Evolutionary conservation across 768 basidiomycete species (phyloP), one percentile per base, ranked within the genome.

Genomic region (Termitomyces sp.): DNA sequence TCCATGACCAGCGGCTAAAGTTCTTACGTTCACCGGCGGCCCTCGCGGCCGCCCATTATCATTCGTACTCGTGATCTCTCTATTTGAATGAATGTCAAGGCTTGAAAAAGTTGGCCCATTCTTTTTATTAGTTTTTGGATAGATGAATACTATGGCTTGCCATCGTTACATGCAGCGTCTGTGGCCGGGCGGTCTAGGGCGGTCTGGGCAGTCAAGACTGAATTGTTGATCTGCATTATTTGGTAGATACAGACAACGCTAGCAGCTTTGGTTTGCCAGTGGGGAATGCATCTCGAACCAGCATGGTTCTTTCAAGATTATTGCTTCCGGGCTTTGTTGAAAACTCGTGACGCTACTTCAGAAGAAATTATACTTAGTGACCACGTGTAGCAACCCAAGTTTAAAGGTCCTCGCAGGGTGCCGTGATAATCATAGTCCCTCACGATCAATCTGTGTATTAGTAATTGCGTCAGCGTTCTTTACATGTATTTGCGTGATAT

Each of bases 1-100:
- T 26, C 51, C 58, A 44, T 61, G 55, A 57, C 63, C 60, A 56
- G 60, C 60, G 63, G 60, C 53, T 59, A 58, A n/a, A 31, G 4
- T 10, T 22, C 41, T n/a, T 22, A 56, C 41, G 31, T 55, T 26
- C 55, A 58, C 63, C 63, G 60, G 63, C 63, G 63, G 63, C 43
- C 47, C 57, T 56, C 24, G 29, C 52, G 42, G 36, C 29, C 34
- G n/a, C 43, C n/a, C n/a, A n/a, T 22, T 32, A 51, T 39, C 37
- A 47, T 55, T 36, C 41, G 51, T 34, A 27, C 43, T 39, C 34
- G 5, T 46, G 39, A 7, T 20, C 39, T 4, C 8, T n/a, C 39
- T n/a, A 16, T 3, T 14, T n/a, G n/a, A 36, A 4, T 14, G 6
- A 16, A 37, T 37, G 18, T 18, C 14, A 16, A 26, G 43, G 49